Conservation (phyloP, 495 filamentous ascomycete species). For the Penicillium herquei region DNA sequence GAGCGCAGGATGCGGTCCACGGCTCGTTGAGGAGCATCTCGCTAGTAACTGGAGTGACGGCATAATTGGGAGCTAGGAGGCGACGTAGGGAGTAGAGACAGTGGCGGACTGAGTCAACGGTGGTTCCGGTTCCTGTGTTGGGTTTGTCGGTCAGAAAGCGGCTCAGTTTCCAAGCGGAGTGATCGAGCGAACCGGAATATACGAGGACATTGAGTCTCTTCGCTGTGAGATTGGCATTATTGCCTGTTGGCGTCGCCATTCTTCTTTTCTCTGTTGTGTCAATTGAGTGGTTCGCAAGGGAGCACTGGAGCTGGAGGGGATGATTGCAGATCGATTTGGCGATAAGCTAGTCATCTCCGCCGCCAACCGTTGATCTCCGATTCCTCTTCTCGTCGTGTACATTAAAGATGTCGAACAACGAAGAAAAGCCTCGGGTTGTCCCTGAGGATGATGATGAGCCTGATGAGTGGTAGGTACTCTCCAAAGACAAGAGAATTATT, state of each 20-base stretch:
- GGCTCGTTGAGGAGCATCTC: slow-evolving; percentile 84
- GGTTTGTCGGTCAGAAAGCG: slow-evolving; percentile 27
- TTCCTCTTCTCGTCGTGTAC: slow-evolving; percentile 3
- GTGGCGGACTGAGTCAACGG: slow-evolving; percentile 84
- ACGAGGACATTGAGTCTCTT: slow-evolving; percentile 82
- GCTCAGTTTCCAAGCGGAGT: slow-evolving; percentile 20
- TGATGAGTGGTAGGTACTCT: slow-evolving; percentile 79
- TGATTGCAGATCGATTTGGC: slow-evolving; percentile 5
- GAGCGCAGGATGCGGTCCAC: slow-evolving; percentile 81
- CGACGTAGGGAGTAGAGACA: slow-evolving; percentile 84
- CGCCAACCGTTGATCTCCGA: slow-evolving; percentile 14
- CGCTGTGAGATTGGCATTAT: slow-evolving; percentile 49
- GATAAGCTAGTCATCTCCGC: slow-evolving; percentile 23
- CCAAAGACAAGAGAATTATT: not conserved
- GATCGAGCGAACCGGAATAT: slow-evolving; percentile 65
- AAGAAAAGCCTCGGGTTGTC: slow-evolving; percentile 32
- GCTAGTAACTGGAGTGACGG: slow-evolving; percentile 80
- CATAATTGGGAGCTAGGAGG: slow-evolving; percentile 89
- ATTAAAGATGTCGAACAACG: slow-evolving; percentile 40
- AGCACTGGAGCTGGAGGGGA: not conserved
- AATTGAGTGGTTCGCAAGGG: slow-evolving; percentile 9
- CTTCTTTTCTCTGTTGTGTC: slow-evolving; percentile 2
- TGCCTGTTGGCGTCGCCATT: slow-evolving; percentile 34
- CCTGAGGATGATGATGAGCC: slow-evolving; percentile 77
- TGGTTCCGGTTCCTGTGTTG: slow-evolving; percentile 73